Conservation (phyloP, 768 basidiomycete genomes). For the Lactarius deliciosus region DNA sequence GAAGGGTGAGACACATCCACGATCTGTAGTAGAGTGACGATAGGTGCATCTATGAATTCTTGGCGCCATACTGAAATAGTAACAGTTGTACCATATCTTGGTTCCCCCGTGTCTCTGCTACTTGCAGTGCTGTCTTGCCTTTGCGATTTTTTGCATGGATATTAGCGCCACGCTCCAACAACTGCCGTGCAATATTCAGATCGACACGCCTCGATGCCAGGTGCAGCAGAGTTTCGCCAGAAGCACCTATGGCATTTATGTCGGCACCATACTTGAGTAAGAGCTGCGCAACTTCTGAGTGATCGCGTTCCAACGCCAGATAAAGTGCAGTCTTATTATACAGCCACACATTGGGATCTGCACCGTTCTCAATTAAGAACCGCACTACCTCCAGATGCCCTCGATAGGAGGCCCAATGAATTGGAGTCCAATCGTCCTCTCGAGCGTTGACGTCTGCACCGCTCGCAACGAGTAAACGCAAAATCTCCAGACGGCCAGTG, state of each 20-base stretch:
- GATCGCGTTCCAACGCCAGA: neutral
- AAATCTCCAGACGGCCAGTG: no score
- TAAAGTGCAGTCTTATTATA: neutral
- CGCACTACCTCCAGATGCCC: no score
- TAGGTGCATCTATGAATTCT: neutral
- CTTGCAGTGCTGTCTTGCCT: neutral
- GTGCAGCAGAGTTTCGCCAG: neutral
- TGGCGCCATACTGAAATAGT: neutral
- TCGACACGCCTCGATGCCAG: neutral
- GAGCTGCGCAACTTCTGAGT: neutral
- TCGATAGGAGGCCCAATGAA: fast-evolving
- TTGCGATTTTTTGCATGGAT: neutral
- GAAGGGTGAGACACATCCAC: neutral
- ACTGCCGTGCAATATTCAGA: neutral
- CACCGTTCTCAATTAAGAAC: neutral
- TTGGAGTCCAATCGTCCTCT: no score
- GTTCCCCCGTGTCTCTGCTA: neutral
- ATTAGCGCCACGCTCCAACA: neutral
- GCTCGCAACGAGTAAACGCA: no score
- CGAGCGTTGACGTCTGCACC: no score
- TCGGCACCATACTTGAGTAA: neutral
- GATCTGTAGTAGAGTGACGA: neutral
- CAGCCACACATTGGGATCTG: neutral
- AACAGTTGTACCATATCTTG: neutral
- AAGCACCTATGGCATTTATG: no score